Percentiles rank a stretch among this genome's conserved stretches.
Conservation (phyloP, 2,329 filamentous ascomycete genomes). For the Blastomyces parvus region DNA sequence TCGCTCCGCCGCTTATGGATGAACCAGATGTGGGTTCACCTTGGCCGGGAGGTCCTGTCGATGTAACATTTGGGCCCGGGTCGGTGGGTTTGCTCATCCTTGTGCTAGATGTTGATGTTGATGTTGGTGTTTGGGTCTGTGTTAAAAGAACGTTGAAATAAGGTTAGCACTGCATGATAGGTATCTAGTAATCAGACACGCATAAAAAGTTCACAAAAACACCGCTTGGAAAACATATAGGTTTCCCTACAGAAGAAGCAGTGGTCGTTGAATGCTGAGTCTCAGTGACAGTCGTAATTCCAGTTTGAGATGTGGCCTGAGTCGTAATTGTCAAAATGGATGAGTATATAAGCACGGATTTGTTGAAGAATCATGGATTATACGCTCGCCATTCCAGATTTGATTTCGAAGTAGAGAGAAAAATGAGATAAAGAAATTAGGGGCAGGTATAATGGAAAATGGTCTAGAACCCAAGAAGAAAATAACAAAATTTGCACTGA, state of each 20-base stretch:
- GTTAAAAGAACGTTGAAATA: neutral
- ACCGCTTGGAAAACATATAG: constrained; percentile 6
- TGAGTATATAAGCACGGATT: neutral
- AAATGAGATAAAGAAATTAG: neutral
- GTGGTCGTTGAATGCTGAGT: constrained; percentile 14
- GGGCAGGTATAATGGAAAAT: constrained; percentile 6
- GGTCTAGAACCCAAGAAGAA: constrained; percentile 7
- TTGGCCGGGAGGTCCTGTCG: constrained; percentile 18
- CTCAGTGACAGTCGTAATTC: constrained; percentile 16
- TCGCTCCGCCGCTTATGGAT: constrained; percentile 32
- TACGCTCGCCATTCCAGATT: neutral
- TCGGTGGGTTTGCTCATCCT: constrained; percentile 14
- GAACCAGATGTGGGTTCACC: constrained; percentile 17
- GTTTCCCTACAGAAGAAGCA: constrained; percentile 17
- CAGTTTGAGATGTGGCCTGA: constrained; percentile 14
- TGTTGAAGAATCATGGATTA: neutral
- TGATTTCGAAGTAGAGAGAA: neutral
- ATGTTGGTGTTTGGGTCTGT: constrained; percentile 12
- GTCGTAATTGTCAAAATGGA: constrained; percentile 12
- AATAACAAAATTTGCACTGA: constrained; percentile 13
- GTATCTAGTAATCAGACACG: neutral
- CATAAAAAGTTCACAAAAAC: constrained; percentile 1
- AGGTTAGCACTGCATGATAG: constrained; percentile 9
- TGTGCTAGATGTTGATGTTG: constrained; percentile 11
- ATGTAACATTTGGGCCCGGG: constrained; percentile 17